Conservation (phyloP, 176 grass and related monocot species). For the Musa acuminata region DNA sequence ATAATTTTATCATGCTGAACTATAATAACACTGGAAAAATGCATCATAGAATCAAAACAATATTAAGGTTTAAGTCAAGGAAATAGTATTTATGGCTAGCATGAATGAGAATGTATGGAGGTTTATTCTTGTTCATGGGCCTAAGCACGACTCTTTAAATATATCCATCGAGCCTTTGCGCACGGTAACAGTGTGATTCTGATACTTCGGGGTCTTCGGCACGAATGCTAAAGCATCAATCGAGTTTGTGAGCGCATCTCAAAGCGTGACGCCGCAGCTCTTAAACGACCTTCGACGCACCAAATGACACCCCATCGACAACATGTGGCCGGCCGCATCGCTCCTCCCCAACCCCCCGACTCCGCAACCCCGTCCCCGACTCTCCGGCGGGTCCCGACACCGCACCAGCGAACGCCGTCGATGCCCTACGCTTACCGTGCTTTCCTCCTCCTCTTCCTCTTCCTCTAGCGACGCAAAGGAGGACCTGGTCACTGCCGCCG, state of each 20-base stretch:
- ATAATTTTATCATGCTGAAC: too few relatives aligned
- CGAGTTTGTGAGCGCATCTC: neutral
- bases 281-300: neutral
- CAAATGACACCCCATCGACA: neutral
- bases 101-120: too few relatives aligned
- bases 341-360: conserved; percentile 2
- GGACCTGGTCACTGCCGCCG: conserved; percentile 35
- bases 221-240: neutral
- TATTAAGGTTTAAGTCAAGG: too few relatives aligned
- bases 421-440: neutral
- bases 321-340: neutral
- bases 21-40: too few relatives aligned
- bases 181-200: neutral
- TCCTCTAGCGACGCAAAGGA: conserved; percentile 3
- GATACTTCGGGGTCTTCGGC: neutral
- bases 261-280: neutral
- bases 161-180: too few relatives aligned
- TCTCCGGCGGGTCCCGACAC: conserved; percentile 14
- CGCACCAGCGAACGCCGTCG: neutral
- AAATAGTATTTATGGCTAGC: too few relatives aligned
- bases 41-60: too few relatives aligned
- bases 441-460: conserved; percentile 5
- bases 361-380: neutral
- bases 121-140: too few relatives aligned
- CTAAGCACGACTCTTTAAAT: too few relatives aligned